phyloP scores from a whole-genome alignment of 495 filamentous ascomycete genomes.

The Lichenothelia convexa region DNA sequence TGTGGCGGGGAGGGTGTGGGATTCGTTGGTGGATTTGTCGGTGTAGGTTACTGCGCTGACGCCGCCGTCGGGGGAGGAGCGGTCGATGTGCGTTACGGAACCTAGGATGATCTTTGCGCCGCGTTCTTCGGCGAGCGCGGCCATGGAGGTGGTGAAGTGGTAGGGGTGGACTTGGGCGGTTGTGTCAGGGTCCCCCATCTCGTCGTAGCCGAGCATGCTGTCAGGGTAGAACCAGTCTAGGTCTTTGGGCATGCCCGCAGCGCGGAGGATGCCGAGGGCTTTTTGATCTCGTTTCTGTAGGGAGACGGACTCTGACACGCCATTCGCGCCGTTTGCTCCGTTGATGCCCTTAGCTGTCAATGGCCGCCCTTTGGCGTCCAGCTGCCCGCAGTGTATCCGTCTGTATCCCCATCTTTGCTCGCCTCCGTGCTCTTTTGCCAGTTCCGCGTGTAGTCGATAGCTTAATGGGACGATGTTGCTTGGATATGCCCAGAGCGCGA shows the following conservation, averaged over 20 bases:
- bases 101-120: conserved; percentile 57
- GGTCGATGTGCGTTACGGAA: conserved; percentile 43
- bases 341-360: conserved; percentile 17
- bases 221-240: conserved; percentile 72
- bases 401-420: conserved; percentile 78
- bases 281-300: conserved; percentile 56
- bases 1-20: conserved; percentile 50
- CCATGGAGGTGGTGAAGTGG: conserved; percentile 78
- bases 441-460: conserved; percentile 62
- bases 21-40: conserved; percentile 23
- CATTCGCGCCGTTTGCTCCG: conserved; percentile 12
- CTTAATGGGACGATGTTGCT: conserved; percentile 68
- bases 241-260: conserved; percentile 52
- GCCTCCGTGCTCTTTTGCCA: conserved; percentile 73
- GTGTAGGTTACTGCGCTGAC: conserved; percentile 57
- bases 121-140: conserved; percentile 53
- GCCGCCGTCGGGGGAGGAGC: conserved; percentile 19
- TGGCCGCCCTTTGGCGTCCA: conserved; percentile 38
- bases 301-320: conserved; percentile 23
- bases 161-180: conserved; percentile 93
- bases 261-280: conserved; percentile 38
- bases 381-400: conserved; percentile 53
- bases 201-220: conserved; percentile 48
- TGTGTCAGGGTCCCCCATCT: conserved; percentile 61
- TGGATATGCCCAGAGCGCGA: conserved; percentile 89